Conservation (phyloP, 2,329 filamentous ascomycete species). For the Colletotrichum tofieldiae region DNA sequence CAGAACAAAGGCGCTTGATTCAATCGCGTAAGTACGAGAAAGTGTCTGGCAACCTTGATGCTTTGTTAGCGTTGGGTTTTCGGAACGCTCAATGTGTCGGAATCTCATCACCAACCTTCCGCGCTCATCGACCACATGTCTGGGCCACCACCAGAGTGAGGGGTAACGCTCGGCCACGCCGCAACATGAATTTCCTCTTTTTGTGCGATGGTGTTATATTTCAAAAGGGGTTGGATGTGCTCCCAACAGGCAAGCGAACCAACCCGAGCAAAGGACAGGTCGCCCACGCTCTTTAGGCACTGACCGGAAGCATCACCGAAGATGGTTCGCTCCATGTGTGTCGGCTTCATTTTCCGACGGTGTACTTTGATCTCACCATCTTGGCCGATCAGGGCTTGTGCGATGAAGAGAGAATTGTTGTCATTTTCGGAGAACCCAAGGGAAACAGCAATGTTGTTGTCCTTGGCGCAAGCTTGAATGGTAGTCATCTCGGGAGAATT, state of each 20-base stretch:
- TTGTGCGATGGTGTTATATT: constrained; percentile 48
- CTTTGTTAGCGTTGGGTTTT: constrained; percentile 53
- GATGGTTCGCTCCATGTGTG: constrained; percentile 66
- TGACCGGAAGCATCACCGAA: constrained; percentile 47
- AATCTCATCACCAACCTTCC: constrained; percentile 29
- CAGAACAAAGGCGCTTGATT: constrained; percentile 60
- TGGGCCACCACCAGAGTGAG: constrained; percentile 28
- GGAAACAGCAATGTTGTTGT: constrained; percentile 62
- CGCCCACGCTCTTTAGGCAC: constrained; percentile 60
- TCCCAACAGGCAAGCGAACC: constrained; percentile 72
- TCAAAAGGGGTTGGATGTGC: constrained; percentile 67
- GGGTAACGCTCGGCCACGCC: constrained; percentile 47
- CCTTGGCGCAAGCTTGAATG: constrained; percentile 58
- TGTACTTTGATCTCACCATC: constrained; percentile 57
- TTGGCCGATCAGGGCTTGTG: constrained; percentile 60
- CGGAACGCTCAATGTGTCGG: constrained; percentile 49
- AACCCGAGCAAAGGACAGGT: constrained; percentile 65
- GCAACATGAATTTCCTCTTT: constrained; percentile 51
- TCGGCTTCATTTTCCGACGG: constrained; percentile 67
- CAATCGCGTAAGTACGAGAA: constrained; percentile 56
- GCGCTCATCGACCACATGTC: constrained; percentile 39
- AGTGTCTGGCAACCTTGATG: constrained; percentile 55
- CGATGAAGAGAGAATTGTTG: constrained; percentile 62
- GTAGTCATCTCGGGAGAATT: constrained; percentile 61
- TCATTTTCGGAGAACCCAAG: constrained; percentile 67